These are phyloP conservation scores for Neofusicoccum ribis DNA, from an alignment of 2,329 filamentous ascomycete species.

Conservation along the genomic window DNA sequence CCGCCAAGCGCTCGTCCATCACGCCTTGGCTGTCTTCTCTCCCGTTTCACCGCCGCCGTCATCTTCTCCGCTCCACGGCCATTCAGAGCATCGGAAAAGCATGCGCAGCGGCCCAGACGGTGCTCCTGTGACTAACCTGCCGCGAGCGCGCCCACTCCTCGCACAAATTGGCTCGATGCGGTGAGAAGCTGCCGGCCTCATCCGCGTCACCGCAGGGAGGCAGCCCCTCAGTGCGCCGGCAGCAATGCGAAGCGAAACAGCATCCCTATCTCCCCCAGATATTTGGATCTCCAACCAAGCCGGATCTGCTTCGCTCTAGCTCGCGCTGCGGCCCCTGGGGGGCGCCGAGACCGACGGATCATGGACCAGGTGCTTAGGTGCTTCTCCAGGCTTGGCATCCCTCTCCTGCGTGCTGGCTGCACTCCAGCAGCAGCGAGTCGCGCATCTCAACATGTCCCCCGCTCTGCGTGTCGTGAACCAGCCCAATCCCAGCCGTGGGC, in stretches of 20 bases:
- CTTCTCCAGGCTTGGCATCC: constrained; percentile 7
- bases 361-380: background rate
- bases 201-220: background rate
- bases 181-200: background rate
- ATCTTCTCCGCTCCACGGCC: background rate
- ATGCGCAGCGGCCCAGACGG: background rate
- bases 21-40: constrained; percentile 7
- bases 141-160: background rate
- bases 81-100: background rate
- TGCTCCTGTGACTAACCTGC: background rate
- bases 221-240: background rate
- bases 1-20: background rate
- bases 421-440: background rate
- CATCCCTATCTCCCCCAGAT: constrained; percentile 11
- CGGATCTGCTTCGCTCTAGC: constrained; percentile 11
- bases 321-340: background rate
- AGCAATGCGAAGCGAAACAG: background rate
- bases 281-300: constrained; percentile 15
- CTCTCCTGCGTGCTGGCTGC: background rate
- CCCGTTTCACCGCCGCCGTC: background rate
- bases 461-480: background rate
- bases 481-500: background rate
- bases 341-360: constrained; percentile 12
- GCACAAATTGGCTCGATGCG: background rate
- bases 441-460: background rate